Evolutionary conservation across 345 rosid genomes (phyloP), one percentile per base, ranked within the genome.

Genomic region (Salix exigua): DNA sequence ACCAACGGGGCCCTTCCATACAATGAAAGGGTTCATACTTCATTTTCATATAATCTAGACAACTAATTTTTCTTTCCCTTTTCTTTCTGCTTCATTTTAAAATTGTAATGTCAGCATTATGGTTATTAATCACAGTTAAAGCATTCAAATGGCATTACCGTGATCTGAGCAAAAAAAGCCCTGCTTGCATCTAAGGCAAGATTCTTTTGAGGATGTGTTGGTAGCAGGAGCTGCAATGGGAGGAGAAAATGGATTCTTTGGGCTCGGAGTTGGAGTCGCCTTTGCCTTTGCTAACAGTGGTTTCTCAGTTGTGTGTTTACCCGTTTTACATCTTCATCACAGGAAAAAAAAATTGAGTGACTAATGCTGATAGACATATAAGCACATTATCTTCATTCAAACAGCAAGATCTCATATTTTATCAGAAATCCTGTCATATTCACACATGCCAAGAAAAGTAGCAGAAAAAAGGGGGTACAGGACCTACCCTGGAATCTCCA

Each of bases 101-200:
- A 68, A n/a, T 12, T 37, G 44, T 37, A 10, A n/a, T n/a, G 13
- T n/a, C 35, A 26, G 42, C 40, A 12, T 53, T 17, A 30, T 72
- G 37, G n/a, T 19, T 58, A 30, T 26, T 72, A 35, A 26, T 6
- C 16, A 26, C 17, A 2, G 21, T 53, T 26, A 25, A 23, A 75
- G 40, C 33, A 51, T 50, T 46, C 26, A 67, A 38, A 75, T 50
- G 12, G 58, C 1, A 58, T 37, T 91, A 90, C 95, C 99, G 40
- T 96, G 99, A 79, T 91, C 97, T 5, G 99, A 96, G 82, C 98
- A 96, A 85, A 91, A 96, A 89, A 96, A 96, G 61, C 99, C 97
- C 85, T 93, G 99, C 74, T 80, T 87, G 85, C 99, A 96, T 81
- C 99, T 86, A 2, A 89, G 77, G 82, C 98, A 96, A 68, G 88